phyloP scores from a whole-genome alignment of 2,329 filamentous ascomycete genomes.

The Ceratocystis destructans region DNA sequence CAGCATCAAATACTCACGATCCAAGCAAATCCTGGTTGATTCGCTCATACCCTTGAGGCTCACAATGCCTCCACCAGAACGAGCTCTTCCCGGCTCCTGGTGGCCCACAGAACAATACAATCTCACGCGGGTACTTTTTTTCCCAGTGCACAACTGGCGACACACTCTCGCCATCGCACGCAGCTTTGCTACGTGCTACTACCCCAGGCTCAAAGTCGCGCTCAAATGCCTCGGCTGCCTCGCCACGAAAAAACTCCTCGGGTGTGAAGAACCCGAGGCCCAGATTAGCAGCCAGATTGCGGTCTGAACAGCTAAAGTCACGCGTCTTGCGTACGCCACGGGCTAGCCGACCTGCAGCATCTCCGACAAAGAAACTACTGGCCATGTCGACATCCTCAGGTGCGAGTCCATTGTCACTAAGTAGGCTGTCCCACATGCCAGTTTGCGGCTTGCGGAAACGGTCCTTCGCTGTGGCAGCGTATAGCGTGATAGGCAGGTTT shows the following conservation, averaged over 20 bases:
- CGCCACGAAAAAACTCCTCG: slow-evolving; percentile 76
- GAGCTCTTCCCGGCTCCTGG: slow-evolving; percentile 87
- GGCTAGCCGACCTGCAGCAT: slow-evolving; percentile 55
- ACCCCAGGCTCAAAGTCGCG: slow-evolving; percentile 57
- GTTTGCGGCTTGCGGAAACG: slow-evolving; percentile 71
- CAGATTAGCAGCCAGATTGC: slow-evolving; percentile 75
- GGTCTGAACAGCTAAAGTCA: slow-evolving; percentile 53
- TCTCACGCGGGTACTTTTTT: slow-evolving; percentile 53
- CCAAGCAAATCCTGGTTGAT: slow-evolving; percentile 88
- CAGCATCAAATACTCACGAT: slow-evolving; percentile 30
- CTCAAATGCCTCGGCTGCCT: slow-evolving; percentile 49
- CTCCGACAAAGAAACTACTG: slow-evolving; percentile 74
- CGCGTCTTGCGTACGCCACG: slow-evolving; percentile 28
- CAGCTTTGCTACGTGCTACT: slow-evolving; percentile 31
- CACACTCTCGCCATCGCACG: slow-evolving; percentile 21
- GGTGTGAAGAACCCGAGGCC: slow-evolving; percentile 72
- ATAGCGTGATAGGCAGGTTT: slow-evolving; percentile 63
- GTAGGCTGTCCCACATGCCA: slow-evolving; percentile 69
- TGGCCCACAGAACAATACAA: slow-evolving; percentile 77
- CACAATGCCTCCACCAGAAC: slow-evolving; percentile 66
- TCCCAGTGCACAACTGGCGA: slow-evolving; percentile 30
- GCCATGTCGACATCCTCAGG: slow-evolving; percentile 50
- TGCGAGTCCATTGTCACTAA: slow-evolving; percentile 45
- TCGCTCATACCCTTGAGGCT: slow-evolving; percentile 66
- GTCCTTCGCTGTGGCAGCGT: slow-evolving; percentile 75